Evolutionary conservation across 2,329 filamentous ascomycete genomes (phyloP).

Genomic region (Venturia pyrina): DNA sequence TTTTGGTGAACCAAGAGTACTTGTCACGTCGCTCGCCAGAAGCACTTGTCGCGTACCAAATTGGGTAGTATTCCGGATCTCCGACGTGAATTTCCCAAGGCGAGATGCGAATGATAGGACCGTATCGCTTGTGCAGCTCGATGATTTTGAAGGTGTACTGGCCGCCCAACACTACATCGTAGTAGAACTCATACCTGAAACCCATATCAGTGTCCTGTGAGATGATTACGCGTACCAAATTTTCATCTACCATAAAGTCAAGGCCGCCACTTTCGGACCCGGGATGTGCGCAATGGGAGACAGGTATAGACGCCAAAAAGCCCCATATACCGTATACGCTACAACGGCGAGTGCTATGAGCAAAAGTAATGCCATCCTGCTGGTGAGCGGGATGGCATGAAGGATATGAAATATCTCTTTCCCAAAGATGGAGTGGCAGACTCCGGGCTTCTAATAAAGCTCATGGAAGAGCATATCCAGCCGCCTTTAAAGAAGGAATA

Average conservation of each 20-base stretch:
- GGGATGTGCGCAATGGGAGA: slow-evolving; percentile 10
- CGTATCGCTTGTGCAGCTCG: slow-evolving; percentile 20
- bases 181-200: slow-evolving; percentile 21
- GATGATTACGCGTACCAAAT: not conserved
- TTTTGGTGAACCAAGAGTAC: slow-evolving; percentile 5
- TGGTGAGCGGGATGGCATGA: too few relatives aligned
- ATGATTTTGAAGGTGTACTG: slow-evolving; percentile 20
- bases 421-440: not conserved
- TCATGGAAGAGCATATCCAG: not conserved
- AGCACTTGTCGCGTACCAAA: slow-evolving; percentile 21
- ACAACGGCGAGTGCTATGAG: not conserved
- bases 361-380: not conserved
- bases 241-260: slow-evolving; percentile 12
- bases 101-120: slow-evolving; percentile 19
- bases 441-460: not conserved
- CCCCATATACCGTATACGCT: slow-evolving; percentile 13
- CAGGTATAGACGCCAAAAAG: slow-evolving; percentile 9
- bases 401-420: not conserved
- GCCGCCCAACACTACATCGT: slow-evolving; percentile 19
- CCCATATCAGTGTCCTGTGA: slow-evolving; percentile 15
- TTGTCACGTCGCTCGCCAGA: slow-evolving; percentile 3
- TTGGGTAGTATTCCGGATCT: slow-evolving; percentile 15
- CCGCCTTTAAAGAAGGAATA: not conserved
- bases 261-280: slow-evolving; percentile 11
- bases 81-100: slow-evolving; percentile 18